These are phyloP conservation scores for Physcia stellaris DNA, from an alignment of 495 filamentous ascomycete genomes.

Conservation along the genomic window DNA sequence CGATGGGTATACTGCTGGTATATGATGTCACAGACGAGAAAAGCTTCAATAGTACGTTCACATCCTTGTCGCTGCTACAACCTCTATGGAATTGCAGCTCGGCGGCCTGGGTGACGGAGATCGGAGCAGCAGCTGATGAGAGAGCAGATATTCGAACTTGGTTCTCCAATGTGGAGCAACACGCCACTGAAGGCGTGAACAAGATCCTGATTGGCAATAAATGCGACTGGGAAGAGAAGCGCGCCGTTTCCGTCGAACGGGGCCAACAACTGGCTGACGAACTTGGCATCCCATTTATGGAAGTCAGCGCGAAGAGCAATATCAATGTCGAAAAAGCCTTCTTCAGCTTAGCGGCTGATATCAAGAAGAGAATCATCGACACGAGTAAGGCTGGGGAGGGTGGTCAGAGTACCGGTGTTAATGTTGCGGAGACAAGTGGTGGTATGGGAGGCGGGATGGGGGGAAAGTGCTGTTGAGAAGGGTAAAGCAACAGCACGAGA, in stretches of 20 bases:
- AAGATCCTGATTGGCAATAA: constrained; percentile 99
- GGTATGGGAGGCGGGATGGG: constrained; percentile 44
- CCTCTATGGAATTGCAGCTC: neutral
- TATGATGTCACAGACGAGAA: constrained; percentile 98
- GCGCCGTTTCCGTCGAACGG: constrained; percentile 80
- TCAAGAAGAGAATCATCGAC: constrained; percentile 90
- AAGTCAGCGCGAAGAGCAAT: constrained; percentile 96
- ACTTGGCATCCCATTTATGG: constrained; percentile 94
- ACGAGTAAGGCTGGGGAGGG: constrained; percentile 66
- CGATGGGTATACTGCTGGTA: constrained; percentile 95
- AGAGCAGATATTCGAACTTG: constrained; percentile 86
- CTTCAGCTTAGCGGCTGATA: constrained; percentile 86
- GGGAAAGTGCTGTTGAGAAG: constrained; percentile 92
- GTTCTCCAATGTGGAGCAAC: constrained; percentile 99
- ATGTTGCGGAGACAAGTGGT: constrained; percentile 51
- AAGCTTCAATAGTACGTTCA: constrained; percentile 91
- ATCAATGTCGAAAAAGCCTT: constrained; percentile 99
- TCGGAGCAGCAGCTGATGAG: constrained; percentile 7
- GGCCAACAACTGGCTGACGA: constrained; percentile 91
- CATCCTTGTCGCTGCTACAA: constrained; percentile 1
- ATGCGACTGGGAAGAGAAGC: constrained; percentile 99
- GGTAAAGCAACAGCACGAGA: too few species aligned
- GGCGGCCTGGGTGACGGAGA: neutral
- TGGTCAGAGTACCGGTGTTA: constrained; percentile 47
- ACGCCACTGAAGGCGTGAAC: constrained; percentile 97